These are phyloP conservation scores for Caloboletus firmus DNA, from an alignment of 1,284 basidiomycete genomes.

Conservation along the genomic window DNA sequence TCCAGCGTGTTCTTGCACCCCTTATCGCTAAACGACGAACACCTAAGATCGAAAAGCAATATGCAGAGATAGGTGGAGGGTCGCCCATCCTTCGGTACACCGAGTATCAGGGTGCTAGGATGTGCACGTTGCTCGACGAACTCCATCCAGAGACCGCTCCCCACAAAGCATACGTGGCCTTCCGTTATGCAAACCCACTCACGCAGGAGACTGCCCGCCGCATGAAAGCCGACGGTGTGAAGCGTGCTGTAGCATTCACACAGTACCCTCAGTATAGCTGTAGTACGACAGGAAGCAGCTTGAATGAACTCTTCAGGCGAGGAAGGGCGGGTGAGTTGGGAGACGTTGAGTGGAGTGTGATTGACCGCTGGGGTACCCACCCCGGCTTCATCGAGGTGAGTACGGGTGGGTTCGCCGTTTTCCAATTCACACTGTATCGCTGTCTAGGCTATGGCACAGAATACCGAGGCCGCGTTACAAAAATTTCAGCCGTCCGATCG, in stretches of 20 bases:
- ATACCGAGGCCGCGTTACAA: conserved; percentile 81
- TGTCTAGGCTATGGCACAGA: conserved; percentile 82
- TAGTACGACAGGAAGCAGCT: conserved; percentile 93
- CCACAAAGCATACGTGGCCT: conserved; percentile 94
- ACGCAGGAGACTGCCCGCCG: conserved; percentile 82
- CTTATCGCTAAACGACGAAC: conserved; percentile 90
- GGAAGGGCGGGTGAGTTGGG: conserved; percentile 56
- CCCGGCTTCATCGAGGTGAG: conserved; percentile 89
- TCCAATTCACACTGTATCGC: conserved; percentile 5
- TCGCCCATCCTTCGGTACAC: conserved; percentile 98
- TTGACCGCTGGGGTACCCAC: conserved; percentile 98
- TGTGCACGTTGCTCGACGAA: conserved; percentile 92
- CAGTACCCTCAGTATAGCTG: conserved; percentile 99
- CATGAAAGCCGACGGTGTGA: conserved; percentile 91
- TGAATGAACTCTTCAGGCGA: conserved; percentile 88
- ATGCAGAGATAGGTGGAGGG: conserved; percentile 93
- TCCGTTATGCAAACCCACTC: conserved; percentile 89
- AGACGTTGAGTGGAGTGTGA: conserved; percentile 92
- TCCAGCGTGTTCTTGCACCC: conserved; percentile 87
- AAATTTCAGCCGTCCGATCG: conserved; percentile 76
- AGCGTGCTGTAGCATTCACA: conserved; percentile 92
- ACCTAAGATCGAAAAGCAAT: conserved; percentile 94
- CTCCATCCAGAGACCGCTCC: conserved; percentile 90
- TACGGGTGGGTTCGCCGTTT: conserved; percentile 2
- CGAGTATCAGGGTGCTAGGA: conserved; percentile 82